Evolutionary conservation across 2,329 filamentous ascomycete genomes (phyloP).

Genomic region (Plectosphaerella sp.): DNA sequence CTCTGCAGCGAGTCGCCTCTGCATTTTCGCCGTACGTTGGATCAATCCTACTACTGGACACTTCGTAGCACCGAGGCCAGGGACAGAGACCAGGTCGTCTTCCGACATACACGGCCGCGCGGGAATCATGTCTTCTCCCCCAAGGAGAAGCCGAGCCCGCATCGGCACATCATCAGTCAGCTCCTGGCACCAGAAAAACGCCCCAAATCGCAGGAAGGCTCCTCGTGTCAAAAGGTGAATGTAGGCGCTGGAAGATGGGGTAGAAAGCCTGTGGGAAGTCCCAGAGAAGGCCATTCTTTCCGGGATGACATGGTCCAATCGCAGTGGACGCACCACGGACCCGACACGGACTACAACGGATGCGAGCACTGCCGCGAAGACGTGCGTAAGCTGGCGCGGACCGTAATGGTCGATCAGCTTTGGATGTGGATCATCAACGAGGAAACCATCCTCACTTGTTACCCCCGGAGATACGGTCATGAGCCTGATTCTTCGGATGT

Average conservation of each 20-base stretch:
- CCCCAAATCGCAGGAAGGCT: too few species aligned
- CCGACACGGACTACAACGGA: conserved; percentile 7
- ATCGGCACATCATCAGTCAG: too few species aligned
- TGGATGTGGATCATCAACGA: conserved; percentile 25
- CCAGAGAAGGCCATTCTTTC: too few species aligned
- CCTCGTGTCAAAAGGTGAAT: too few species aligned
- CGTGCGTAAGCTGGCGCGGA: conserved; percentile 11
- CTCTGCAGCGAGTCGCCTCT: conserved; percentile 26
- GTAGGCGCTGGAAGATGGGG: too few species aligned
- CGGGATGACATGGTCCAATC: too few species aligned
- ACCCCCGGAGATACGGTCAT: conserved; percentile 36
- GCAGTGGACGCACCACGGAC: conserved; percentile 9
- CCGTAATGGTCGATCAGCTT: conserved; percentile 38
- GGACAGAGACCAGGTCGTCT: conserved; percentile 38
- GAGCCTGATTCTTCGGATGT: conserved; percentile 33
- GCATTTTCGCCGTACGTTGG: conserved; percentile 39
- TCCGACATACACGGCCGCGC: conserved; percentile 15
- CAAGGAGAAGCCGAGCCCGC: too few species aligned
- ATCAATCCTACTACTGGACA: conserved; percentile 39
- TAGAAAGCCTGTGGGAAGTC: too few species aligned
- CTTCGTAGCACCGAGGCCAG: conserved; percentile 30
- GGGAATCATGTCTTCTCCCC: too few species aligned
- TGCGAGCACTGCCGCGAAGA: conserved; percentile 12
- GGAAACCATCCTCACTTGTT: conserved; percentile 31
- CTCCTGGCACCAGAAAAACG: too few species aligned